Conservation (phyloP, 441 rosid genomes). For the Rhodomyrtus psidioides region DNA sequence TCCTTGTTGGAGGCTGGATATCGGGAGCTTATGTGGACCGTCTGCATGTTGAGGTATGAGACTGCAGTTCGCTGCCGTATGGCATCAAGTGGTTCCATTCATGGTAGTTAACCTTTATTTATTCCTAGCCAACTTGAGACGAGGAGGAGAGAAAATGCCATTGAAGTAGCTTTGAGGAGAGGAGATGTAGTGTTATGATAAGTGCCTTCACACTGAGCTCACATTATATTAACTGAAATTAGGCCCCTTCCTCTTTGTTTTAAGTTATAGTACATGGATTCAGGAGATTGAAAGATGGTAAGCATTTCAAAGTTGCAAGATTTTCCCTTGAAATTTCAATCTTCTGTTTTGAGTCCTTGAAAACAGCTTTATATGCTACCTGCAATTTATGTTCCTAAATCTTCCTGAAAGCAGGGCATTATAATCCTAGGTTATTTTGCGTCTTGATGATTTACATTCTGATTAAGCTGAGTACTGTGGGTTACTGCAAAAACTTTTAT, state of each 20-base stretch:
- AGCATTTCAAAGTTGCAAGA: background rate
- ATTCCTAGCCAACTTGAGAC: background rate
- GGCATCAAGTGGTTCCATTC: background rate
- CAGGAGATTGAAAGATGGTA: background rate
- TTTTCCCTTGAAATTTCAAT: background rate
- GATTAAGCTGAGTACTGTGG: background rate
- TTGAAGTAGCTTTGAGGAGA: background rate
- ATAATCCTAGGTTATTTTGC: background rate
- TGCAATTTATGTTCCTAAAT: background rate
- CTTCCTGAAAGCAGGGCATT: background rate
- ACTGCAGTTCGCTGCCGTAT: background rate
- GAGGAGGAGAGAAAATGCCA: background rate
- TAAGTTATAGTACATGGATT: background rate
- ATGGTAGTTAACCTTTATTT: background rate
- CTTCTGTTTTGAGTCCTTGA: background rate
- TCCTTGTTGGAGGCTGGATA: slow-evolving; percentile 79
- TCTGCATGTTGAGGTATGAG: slow-evolving; percentile 69
- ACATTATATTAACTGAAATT: background rate
- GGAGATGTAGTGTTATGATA: background rate
- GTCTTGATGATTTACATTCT: background rate
- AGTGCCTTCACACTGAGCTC: background rate
- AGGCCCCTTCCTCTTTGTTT: background rate
- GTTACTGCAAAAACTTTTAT: background rate
- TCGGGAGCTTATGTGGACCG: slow-evolving; percentile 83
- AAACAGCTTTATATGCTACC: background rate